Evolutionary conservation across 495 filamentous ascomycete genomes (phyloP).

Genomic region (Neurospora africana): DNA sequence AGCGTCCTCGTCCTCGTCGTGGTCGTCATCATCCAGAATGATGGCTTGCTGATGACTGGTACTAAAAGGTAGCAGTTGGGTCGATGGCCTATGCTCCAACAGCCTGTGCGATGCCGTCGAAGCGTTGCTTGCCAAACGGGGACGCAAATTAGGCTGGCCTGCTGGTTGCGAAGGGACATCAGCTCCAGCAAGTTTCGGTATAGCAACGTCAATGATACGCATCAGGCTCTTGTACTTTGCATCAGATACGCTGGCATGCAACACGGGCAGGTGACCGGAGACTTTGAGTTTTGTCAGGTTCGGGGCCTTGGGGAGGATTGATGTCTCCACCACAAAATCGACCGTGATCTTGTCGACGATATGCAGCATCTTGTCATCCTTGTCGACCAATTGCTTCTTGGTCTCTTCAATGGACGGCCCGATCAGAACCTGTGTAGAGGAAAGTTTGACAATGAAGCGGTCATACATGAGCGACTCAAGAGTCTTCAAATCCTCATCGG

Average conservation of each 20-base stretch:
- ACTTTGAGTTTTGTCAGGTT: slow-evolving; percentile 88
- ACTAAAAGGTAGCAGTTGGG: slow-evolving; percentile 36
- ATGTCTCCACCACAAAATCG: slow-evolving; percentile 83
- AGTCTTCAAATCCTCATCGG: slow-evolving; percentile 74
- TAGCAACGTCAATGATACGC: slow-evolving; percentile 90
- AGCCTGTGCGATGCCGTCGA: slow-evolving; percentile 24
- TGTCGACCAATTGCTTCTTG: slow-evolving; percentile 65
- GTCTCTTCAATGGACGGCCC: slow-evolving; percentile 89
- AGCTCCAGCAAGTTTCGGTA: slow-evolving; percentile 67
- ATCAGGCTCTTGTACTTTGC: slow-evolving; percentile 93
- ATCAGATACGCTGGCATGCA: slow-evolving; percentile 86
- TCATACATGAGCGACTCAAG: slow-evolving; percentile 93
- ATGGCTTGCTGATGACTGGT: slow-evolving; percentile 60
- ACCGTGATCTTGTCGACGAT: slow-evolving; percentile 95
- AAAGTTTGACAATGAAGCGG: slow-evolving; percentile 81
- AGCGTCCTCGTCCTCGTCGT: slow-evolving; percentile 50
- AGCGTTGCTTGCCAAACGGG: slow-evolving; percentile 32
- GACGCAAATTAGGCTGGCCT: slow-evolving; percentile 41
- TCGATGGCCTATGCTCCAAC: slow-evolving; percentile 21
- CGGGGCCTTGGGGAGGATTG: slow-evolving; percentile 85
- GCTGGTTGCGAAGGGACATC: slow-evolving; percentile 17
- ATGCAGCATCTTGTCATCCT: slow-evolving; percentile 64
- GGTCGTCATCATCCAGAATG: slow-evolving; percentile 67
- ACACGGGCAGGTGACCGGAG: slow-evolving; percentile 80
- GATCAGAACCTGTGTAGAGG: slow-evolving; percentile 89